Evolutionary conservation across 140 eudicot species (phyloP).

Genomic region (Stevia rebaudiana): DNA sequence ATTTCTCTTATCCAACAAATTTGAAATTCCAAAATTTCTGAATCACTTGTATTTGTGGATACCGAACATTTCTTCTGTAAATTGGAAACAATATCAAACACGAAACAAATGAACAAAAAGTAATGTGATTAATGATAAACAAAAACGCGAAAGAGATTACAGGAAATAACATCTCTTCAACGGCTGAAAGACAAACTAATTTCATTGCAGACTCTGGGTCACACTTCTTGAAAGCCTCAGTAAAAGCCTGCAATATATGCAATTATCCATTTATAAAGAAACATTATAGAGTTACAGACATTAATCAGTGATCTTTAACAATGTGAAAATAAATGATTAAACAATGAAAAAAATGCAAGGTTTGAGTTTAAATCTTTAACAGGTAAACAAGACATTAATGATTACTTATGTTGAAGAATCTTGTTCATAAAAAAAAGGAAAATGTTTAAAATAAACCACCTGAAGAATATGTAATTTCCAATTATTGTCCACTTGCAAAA

Average conservation of each 20-base stretch:
- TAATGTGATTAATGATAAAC: background rate
- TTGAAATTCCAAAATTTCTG: constrained; percentile 44
- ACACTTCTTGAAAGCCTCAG: constrained; percentile 55
- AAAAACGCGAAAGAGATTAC: constrained; percentile 38
- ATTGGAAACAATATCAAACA: background rate
- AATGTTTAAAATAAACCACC: constrained; percentile 34
- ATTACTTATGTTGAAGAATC: background rate
- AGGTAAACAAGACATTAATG: background rate
- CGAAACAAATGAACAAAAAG: background rate
- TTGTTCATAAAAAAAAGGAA: constrained; percentile 7
- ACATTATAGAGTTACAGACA: too few relatives aligned
- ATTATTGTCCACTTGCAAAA: constrained; percentile 40
- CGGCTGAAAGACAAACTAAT: constrained; percentile 66
- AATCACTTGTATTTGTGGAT: constrained; percentile 36
- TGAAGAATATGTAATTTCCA: constrained; percentile 72
- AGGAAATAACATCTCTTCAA: constrained; percentile 66
- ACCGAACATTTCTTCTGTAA: constrained; percentile 44
- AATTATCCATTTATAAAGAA: too few relatives aligned
- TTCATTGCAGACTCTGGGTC: constrained; percentile 61
- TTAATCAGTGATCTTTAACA: constrained; percentile 5
- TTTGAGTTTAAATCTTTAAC: background rate
- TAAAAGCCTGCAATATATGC: constrained; percentile 54
- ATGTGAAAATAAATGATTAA: background rate
- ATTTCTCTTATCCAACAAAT: constrained; percentile 68
- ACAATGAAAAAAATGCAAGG: background rate